Base-by-base conservation (phyloP, 208 protist species). In the Leishmania tropica region DNA sequence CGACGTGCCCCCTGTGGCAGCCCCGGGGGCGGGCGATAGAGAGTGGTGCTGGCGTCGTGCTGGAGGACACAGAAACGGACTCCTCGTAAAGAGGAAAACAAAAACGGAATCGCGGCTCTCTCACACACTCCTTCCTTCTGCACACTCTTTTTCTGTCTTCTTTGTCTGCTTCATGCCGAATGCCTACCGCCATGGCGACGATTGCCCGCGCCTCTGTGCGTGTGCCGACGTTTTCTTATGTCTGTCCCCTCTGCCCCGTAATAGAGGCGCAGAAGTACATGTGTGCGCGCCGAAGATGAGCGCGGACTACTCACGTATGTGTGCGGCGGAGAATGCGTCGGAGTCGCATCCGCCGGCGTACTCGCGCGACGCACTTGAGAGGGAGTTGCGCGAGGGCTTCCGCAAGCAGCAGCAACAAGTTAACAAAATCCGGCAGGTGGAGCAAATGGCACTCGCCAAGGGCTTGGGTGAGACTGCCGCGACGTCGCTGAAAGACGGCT, bases 381-480 rank as follows among this genome's bases (percentile, higher is more conserved):
- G 80, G 53, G 86, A 91, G 42, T 81, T 95, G n/a, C 80, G 80
- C 10, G 88, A 94, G 3, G 92, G 81, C 40, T 96, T 97, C 85
- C 90, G 87, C 1, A 76, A 84, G 37, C 74, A 88, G 24, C 88
- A 93, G 74, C 92, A 94, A 73, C 73, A 48, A 3, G 42, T 86
- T 24, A 72, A 82, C 19, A 86, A 83, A 28, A 79, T 89, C 40
- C 83, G 80, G 0, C 89, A 94, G 65, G 83, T 97, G 40, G 82
- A 94, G 31, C 82, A 91, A 6, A 74, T 95, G 8, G 84, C 91
- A 13, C 85, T 97, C 47, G 94, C 92, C 24, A 93, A 90, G 75
- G 94, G 94, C 28, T 83, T 97, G 28, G 94, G 94, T 65, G 75
- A 75, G 28, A 67, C 56, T 1, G 94, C 94, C 2, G 85, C 93